Conservation (phyloP, 306 rosid genomes). For the Clitoria ternatea region DNA sequence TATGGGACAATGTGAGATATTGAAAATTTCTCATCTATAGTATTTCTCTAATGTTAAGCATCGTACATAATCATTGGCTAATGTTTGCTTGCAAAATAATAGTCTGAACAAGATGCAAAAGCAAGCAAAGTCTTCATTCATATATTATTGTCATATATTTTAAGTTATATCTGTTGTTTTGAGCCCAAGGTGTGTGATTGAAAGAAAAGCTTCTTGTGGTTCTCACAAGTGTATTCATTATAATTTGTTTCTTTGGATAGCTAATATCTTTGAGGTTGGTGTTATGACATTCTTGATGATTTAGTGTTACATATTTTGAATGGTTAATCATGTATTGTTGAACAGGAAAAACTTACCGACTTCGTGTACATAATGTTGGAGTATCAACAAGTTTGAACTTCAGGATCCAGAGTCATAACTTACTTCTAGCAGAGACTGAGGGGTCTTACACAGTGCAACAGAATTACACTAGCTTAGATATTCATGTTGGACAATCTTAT, state of each 20-base stretch:
- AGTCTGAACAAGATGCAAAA: background rate
- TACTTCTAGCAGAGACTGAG: slow-evolving; percentile 89
- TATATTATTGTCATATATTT: background rate
- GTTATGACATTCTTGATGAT: background rate
- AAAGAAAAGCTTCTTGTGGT: background rate
- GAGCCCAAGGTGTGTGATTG: background rate
- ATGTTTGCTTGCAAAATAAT: background rate
- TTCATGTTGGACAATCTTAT: slow-evolving; percentile 96
- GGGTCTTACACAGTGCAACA: slow-evolving; percentile 96
- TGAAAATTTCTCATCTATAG: background rate
- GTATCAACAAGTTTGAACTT: slow-evolving; percentile 87
- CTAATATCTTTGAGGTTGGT: background rate
- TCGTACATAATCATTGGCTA: slow-evolving; percentile 2
- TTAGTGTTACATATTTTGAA: background rate
- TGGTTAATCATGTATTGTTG: background rate
- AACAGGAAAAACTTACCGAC: slow-evolving; percentile 85
- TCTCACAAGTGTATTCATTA: background rate
- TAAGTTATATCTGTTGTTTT: background rate
- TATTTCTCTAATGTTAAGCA: background rate
- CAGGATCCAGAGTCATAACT: slow-evolving; percentile 89
- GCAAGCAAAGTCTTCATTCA: background rate
- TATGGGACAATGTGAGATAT: background rate
- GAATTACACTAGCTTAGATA: slow-evolving; percentile 88
- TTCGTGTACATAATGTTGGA: slow-evolving; percentile 94
- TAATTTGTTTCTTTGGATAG: background rate